These are phyloP conservation scores for Pseudocercospora macadamiae DNA, from an alignment of 2,329 filamentous ascomycete genomes.

Conservation along the genomic window DNA sequence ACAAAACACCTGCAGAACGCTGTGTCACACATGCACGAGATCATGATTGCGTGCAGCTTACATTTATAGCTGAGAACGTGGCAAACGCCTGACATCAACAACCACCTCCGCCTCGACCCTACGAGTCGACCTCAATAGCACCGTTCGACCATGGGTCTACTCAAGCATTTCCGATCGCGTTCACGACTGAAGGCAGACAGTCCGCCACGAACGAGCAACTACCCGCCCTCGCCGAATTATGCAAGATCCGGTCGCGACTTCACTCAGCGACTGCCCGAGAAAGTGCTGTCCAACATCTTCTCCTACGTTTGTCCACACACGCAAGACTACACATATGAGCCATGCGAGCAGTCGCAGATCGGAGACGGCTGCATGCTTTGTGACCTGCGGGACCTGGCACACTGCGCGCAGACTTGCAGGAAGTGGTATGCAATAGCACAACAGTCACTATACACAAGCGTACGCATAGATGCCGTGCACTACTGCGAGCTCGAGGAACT, in stretches of 20 bases:
- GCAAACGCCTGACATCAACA: neutral
- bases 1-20: slow-evolving; percentile 3
- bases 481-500: slow-evolving; percentile 87
- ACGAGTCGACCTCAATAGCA: slow-evolving; percentile 7
- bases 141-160: slow-evolving; percentile 47
- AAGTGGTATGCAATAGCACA: slow-evolving; percentile 68
- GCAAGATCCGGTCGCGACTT: slow-evolving; percentile 41
- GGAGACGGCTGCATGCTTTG: slow-evolving; percentile 90
- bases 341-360: slow-evolving; percentile 77
- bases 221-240: slow-evolving; percentile 16
- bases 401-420: slow-evolving; percentile 74
- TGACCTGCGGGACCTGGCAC: slow-evolving; percentile 83
- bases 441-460: slow-evolving; percentile 71
- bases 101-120: neutral
- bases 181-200: slow-evolving; percentile 46
- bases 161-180: slow-evolving; percentile 52
- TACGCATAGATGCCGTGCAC: slow-evolving; percentile 91
- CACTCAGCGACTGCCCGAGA: slow-evolving; percentile 60
- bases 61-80: slow-evolving; percentile 1
- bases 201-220: slow-evolving; percentile 34
- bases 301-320: slow-evolving; percentile 81
- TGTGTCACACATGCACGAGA: slow-evolving; percentile 2
- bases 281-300: slow-evolving; percentile 78
- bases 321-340: slow-evolving; percentile 74
- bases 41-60: slow-evolving; percentile 2